phyloP scores from a whole-genome alignment of 2,329 filamentous ascomycete genomes.

The Cladorrhinum sp. region DNA sequence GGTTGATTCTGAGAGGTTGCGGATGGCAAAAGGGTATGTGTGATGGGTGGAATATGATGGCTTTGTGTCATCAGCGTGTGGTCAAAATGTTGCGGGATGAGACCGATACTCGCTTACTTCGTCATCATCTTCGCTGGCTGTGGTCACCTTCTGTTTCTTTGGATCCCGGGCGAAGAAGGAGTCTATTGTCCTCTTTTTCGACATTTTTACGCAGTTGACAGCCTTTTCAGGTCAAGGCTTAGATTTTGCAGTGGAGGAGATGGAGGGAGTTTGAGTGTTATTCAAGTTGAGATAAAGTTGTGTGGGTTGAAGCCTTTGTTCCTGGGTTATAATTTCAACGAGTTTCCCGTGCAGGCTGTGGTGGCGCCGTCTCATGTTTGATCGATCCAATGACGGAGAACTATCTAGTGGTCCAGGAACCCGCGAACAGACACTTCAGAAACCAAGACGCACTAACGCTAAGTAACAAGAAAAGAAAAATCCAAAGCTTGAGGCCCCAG shows the following conservation, averaged over 20 bases:
- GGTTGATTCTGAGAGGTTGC: conserved; percentile 40
- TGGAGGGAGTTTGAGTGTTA: too few species aligned
- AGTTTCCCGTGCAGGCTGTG: neutral
- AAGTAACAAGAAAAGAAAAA: neutral
- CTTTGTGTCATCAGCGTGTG: too few species aligned
- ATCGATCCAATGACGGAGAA: neutral
- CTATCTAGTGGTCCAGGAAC: neutral
- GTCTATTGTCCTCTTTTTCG: conserved; percentile 63
- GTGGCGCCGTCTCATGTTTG: neutral
- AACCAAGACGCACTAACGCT: neutral
- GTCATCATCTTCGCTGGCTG: conserved; percentile 11
- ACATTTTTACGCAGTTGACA: conserved; percentile 26
- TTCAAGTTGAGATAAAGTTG: too few species aligned
- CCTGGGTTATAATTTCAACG: neutral
- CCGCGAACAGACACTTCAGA: neutral
- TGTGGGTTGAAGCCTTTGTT: neutral
- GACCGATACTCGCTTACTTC: neutral
- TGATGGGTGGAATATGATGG: conserved; percentile 38
- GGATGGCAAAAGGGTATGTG: conserved; percentile 52
- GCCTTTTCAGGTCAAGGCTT: too few species aligned
- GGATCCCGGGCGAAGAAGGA: conserved; percentile 59
- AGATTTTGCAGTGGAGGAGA: too few species aligned
- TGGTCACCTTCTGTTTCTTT: conserved; percentile 38
- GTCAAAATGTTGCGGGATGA: too few species aligned
- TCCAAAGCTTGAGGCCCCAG: neutral